These are phyloP conservation scores for Rhizopogon salebrosus DNA, from an alignment of 768 basidiomycete species.

Conservation along the genomic window DNA sequence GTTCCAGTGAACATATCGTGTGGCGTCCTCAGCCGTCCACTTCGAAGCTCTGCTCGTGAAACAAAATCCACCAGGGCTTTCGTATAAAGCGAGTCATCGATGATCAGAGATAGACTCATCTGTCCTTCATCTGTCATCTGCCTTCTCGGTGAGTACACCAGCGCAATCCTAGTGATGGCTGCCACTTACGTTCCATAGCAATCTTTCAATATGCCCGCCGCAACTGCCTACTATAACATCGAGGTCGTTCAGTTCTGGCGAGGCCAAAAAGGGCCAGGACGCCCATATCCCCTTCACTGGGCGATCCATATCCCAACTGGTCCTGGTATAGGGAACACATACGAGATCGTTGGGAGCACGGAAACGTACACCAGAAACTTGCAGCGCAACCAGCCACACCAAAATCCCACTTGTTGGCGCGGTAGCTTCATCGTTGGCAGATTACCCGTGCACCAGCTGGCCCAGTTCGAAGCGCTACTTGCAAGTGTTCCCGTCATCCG, in stretches of 20 bases:
- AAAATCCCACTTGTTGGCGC: conserved; percentile 16
- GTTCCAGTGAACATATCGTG: background rate
- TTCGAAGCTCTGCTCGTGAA: background rate
- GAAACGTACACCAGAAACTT: conserved; percentile 19
- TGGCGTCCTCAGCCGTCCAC: background rate
- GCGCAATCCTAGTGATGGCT: conserved; percentile 12
- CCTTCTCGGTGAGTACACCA: background rate
- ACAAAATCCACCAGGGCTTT: background rate
- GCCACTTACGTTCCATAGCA: background rate
- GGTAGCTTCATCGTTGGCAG: conserved; percentile 21
- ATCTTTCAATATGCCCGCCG: conserved; percentile 8
- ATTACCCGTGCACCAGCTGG: conserved; percentile 9
- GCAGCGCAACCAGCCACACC: conserved; percentile 4
- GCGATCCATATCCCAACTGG: conserved; percentile 24
- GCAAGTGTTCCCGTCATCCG: conserved; percentile 12
- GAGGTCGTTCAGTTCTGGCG: conserved; percentile 28
- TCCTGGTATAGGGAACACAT: conserved; percentile 16
- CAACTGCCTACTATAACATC: conserved; percentile 15
- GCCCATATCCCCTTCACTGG: conserved; percentile 20
- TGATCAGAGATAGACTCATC: background rate
- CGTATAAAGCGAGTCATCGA: background rate
- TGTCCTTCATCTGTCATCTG: background rate
- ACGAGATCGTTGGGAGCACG: conserved; percentile 19
- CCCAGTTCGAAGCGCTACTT: conserved; percentile 10
- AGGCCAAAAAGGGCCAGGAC: conserved; percentile 10